Percentiles rank a stretch among this genome's conserved stretches.
phyloP scores from a whole-genome alignment of 306 rosid species.

The Citrullus mucosospermus region DNA sequence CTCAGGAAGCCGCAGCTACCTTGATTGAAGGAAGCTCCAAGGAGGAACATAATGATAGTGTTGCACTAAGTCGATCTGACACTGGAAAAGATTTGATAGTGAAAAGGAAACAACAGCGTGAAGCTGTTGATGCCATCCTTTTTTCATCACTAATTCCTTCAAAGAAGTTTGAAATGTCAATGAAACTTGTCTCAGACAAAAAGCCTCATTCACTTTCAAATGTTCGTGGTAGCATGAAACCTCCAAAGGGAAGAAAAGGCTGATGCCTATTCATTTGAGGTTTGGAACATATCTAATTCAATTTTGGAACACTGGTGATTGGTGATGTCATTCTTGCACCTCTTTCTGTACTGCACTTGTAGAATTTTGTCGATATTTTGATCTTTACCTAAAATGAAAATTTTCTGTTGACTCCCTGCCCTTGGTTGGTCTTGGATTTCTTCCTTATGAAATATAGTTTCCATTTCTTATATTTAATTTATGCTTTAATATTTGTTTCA shows the following conservation, averaged over 20 bases:
- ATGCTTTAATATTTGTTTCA: too few relatives aligned
- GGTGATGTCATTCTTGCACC: not conserved
- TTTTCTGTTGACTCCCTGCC: not conserved
- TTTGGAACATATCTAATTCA: conserved; percentile 8
- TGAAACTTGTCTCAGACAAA: conserved; percentile 30
- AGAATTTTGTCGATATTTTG: not conserved
- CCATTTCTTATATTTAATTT: not conserved
- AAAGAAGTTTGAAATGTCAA: conserved; percentile 40
- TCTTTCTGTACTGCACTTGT: not conserved
- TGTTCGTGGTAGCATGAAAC: conserved; percentile 28
- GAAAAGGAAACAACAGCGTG: conserved; percentile 87
- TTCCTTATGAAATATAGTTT: too few relatives aligned
- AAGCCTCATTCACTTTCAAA: conserved; percentile 34
- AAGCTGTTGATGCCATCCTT: conserved; percentile 86
- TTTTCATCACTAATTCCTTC: conserved; percentile 65
- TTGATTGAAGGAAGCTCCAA: conserved; percentile 18
- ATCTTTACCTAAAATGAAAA: not conserved
- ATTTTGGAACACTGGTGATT: not conserved
- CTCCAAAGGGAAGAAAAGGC: conserved; percentile 50
- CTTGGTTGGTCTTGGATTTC: not conserved
- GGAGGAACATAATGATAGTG: conserved; percentile 27
- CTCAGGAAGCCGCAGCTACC: conserved; percentile 32
- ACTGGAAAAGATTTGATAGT: conserved; percentile 37
- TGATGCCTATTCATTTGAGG: conserved; percentile 14
- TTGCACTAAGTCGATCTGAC: conserved; percentile 23